These are phyloP conservation scores for Ophiostoma novo-ulmi DNA, from an alignment of 2,329 filamentous ascomycete species.

Conservation along the genomic window DNA sequence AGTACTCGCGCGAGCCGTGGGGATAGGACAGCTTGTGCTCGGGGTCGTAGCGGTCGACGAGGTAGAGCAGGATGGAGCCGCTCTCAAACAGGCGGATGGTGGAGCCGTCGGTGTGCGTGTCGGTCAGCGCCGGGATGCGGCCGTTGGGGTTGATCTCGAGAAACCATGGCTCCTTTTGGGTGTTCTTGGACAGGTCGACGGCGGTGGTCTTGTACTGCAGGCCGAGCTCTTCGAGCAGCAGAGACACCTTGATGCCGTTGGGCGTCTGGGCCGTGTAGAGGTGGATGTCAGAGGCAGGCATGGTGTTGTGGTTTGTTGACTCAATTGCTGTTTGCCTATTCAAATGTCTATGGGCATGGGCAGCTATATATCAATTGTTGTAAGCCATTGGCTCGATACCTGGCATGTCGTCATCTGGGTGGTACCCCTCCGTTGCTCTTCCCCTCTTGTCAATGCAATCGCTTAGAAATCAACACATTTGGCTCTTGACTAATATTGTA, in stretches of 20 bases:
- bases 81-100: conserved; percentile 75
- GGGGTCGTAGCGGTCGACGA: conserved; percentile 73
- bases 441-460: neutral
- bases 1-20: conserved; percentile 64
- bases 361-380: neutral
- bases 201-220: conserved; percentile 68
- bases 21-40: conserved; percentile 81
- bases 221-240: conserved; percentile 78
- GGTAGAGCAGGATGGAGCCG: conserved; percentile 77
- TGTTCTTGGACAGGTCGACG: conserved; percentile 67
- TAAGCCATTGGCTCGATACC: too few species aligned
- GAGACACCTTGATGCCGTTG: conserved; percentile 86
- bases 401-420: neutral
- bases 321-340: neutral
- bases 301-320: neutral
- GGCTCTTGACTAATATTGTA: neutral
- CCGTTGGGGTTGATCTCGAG: conserved; percentile 90
- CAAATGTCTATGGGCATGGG: too few species aligned
- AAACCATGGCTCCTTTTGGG: conserved; percentile 80
- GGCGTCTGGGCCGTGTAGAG: conserved; percentile 80
- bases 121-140: conserved; percentile 81
- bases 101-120: conserved; percentile 68
- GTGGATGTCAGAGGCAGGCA: conserved; percentile 59
- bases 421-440: neutral
- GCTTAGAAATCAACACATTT: conserved; percentile 5